phyloP scores from a whole-genome alignment of 495 filamentous ascomycete genomes.

The Parathielavia appendiculata region DNA sequence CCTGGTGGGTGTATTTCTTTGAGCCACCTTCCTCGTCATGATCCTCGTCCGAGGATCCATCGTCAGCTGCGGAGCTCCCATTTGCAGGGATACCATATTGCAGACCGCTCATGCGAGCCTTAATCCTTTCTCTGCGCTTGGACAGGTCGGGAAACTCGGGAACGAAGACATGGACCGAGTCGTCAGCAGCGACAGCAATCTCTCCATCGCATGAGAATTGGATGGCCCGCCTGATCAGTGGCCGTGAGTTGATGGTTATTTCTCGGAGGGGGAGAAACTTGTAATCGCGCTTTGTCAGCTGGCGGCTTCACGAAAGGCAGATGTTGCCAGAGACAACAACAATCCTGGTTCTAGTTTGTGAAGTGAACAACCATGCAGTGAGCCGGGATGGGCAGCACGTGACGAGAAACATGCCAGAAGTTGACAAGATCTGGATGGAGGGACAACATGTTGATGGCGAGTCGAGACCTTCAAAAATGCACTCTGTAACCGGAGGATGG shows the following conservation, averaged over 20 bases:
- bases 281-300: conserved; percentile 9
- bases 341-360: neutral
- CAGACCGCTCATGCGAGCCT: conserved; percentile 2
- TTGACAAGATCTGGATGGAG: no score
- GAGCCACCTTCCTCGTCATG: conserved; percentile 12
- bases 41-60: conserved; percentile 19
- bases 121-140: conserved; percentile 13
- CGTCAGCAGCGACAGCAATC: conserved; percentile 44
- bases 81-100: neutral
- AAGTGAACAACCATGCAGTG: neutral
- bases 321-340: neutral
- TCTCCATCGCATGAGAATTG: conserved; percentile 48
- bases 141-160: conserved; percentile 38
- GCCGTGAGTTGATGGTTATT: conserved; percentile 39
- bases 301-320: neutral
- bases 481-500: no score
- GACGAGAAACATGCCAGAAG: neutral
- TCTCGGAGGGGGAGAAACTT: conserved; percentile 40
- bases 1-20: conserved; percentile 12
- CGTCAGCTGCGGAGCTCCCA: conserved; percentile 9
- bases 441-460: no score
- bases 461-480: no score
- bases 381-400: no score
- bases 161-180: conserved; percentile 44
- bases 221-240: conserved; percentile 42